These are phyloP conservation scores for Lactarius akahatsu DNA, from an alignment of 768 basidiomycete genomes.

Conservation along the genomic window DNA sequence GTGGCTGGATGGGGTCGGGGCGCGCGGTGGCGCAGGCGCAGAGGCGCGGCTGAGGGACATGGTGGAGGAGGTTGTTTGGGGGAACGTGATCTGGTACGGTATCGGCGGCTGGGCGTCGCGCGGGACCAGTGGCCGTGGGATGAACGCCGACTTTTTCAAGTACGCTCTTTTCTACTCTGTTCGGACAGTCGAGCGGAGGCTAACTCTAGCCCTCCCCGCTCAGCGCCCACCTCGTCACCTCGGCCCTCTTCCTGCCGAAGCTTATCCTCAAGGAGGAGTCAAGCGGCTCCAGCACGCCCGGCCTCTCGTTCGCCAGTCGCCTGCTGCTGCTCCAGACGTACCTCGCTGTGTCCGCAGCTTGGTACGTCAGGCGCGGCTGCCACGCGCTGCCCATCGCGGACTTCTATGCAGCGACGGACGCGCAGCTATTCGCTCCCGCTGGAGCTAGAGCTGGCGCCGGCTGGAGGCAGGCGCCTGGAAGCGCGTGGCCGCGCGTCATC, in stretches of 20 bases:
- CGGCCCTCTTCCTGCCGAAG: slow-evolving; percentile 58
- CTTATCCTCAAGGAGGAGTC: slow-evolving; percentile 36
- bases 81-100: slow-evolving; percentile 53
- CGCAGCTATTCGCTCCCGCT: slow-evolving; percentile 16
- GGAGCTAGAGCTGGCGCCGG: background rate
- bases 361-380: slow-evolving; percentile 58
- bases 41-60: slow-evolving; percentile 45
- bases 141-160: slow-evolving; percentile 60
- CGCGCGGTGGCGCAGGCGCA: slow-evolving; percentile 12
- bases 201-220: background rate
- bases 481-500: slow-evolving; percentile 56
- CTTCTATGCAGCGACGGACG: slow-evolving; percentile 42
- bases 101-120: slow-evolving; percentile 49
- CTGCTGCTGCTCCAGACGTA: slow-evolving; percentile 54
- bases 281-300: background rate
- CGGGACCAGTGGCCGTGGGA: slow-evolving; percentile 35
- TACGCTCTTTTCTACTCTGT: slow-evolving; percentile 39
- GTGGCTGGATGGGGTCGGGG: slow-evolving; percentile 5
- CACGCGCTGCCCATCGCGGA: slow-evolving; percentile 47
- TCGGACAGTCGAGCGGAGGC: background rate
- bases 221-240: slow-evolving; percentile 69
- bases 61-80: slow-evolving; percentile 62
- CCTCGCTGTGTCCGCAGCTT: slow-evolving; percentile 49
- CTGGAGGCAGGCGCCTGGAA: background rate
- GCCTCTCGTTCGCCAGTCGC: slow-evolving; percentile 42